Base-by-base conservation (phyloP, 345 rosid genomes). In the Ceriops zippeliana region DNA sequence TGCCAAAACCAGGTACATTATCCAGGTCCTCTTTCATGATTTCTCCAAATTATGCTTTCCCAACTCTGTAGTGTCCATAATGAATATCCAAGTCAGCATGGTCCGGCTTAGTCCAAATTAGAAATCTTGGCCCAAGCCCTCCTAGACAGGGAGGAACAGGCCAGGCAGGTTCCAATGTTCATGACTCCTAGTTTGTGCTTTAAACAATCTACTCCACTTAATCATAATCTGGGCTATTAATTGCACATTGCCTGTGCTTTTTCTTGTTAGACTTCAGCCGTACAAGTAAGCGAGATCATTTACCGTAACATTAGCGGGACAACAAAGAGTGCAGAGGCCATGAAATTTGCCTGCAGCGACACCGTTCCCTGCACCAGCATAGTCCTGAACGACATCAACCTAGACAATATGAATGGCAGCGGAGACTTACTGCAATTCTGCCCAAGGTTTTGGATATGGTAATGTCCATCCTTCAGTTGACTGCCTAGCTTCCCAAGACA, bases 261-360 rank as follows among this genome's bases (percentile, higher is more conserved):
- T 13, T 21, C 13, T 72, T 69, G 46, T 73, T n/a, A 92, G 99
- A 90, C 99, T 38, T 81, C 96, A 6, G 98, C 96, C 1, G 98
- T 96, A 24, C 72, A 90, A 37, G 75, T 96, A 61, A 84, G 91
- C 37, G 79, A 96, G 85, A 83, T 92, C 65, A 87, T 92, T 91
- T 96, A 92, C 82, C 93, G 86, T 34, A 92, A 90, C 84, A 70
- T 95, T 64, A 87, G 78, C 3, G 98, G 97, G 70, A 92, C 93
- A 7, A 88, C 99, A 24, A 83, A 66, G 66, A 92, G 91, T 68
- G 65, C 73, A 31, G 72, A 82, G 60, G 98, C 99, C 37, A 92
- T 96, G 81, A 89, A 85, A 67, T 95, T 95, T 57, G 89, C 97
- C 2, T 96, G 98, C 72, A 92, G 99, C 49, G 93, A 96, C 80